phyloP scores from a whole-genome alignment of 495 filamentous ascomycete genomes.

The Penicillium nucicola region DNA sequence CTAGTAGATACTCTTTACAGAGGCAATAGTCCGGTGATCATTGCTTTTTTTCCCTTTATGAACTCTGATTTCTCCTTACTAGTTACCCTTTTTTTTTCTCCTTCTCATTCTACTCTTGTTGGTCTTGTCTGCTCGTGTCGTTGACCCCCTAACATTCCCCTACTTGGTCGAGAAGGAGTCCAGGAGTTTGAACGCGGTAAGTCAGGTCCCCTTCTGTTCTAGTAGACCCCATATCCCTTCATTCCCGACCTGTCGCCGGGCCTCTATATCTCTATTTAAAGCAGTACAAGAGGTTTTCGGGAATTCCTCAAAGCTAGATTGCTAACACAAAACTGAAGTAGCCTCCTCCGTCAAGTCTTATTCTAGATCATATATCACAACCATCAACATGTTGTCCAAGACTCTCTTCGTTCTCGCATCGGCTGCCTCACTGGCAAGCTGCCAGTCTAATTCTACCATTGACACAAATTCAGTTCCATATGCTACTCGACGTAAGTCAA shows the following conservation, averaged over 20 bases:
- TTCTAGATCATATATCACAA: not conserved
- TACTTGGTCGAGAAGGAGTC: slow-evolving; percentile 3
- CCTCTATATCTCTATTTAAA: not conserved
- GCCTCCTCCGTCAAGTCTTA: not conserved
- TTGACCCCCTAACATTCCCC: slow-evolving; percentile 8
- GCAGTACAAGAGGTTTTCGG: not conserved
- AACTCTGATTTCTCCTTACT: slow-evolving; percentile 10
- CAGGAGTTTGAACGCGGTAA: slow-evolving; percentile 7
- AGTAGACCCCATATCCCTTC: slow-evolving; percentile 8
- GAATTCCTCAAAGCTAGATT: not conserved
- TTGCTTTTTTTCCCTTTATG: slow-evolving; percentile 6
- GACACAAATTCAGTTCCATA: slow-evolving; percentile 57
- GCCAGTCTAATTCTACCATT: slow-evolving; percentile 46
- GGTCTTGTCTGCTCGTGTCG: slow-evolving; percentile 7
- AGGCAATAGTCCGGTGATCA: slow-evolving; percentile 3
- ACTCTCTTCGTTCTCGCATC: slow-evolving; percentile 30
- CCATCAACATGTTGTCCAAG: slow-evolving; percentile 25
- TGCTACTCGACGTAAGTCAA: slow-evolving; percentile 39
- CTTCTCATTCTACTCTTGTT: slow-evolving; percentile 7
- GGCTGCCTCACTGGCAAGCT: slow-evolving; percentile 28
- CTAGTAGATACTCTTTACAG: slow-evolving; percentile 8
- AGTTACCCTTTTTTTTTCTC: slow-evolving; percentile 3
- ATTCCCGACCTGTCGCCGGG: slow-evolving; percentile 16
- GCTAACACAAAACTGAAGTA: not conserved
- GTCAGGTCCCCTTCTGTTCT: slow-evolving; percentile 7